phyloP scores from a whole-genome alignment of 441 rosid species.

The Adansonia grandidieri region DNA sequence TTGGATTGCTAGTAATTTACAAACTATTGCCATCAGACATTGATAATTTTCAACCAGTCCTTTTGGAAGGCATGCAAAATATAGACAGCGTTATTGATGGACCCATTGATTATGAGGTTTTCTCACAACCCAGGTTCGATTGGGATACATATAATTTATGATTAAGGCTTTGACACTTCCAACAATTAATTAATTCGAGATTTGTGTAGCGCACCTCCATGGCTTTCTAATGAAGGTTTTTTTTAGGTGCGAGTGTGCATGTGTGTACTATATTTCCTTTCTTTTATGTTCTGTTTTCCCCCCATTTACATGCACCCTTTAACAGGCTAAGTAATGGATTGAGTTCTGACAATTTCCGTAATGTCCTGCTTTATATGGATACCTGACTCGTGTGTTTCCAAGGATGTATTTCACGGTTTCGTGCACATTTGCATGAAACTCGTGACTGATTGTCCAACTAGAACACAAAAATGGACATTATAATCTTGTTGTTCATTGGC shows the following conservation, averaged over 20 bases:
- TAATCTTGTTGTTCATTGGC: too few species aligned
- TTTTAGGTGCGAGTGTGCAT: not conserved
- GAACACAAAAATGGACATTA: not conserved
- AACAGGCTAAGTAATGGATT: not conserved
- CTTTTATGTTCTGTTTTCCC: not conserved
- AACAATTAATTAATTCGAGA: conserved; percentile 23
- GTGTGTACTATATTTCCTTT: not conserved
- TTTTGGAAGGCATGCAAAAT: conserved; percentile 71
- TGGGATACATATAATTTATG: conserved; percentile 73
- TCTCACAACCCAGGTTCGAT: conserved; percentile 83
- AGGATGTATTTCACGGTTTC: not conserved
- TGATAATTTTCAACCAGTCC: conserved; percentile 63
- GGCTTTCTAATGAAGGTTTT: not conserved
- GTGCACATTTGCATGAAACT: not conserved
- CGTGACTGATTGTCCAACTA: not conserved
- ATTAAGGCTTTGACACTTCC: conserved; percentile 28
- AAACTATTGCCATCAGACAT: conserved; percentile 80
- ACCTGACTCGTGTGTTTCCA: not conserved
- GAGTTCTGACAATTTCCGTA: not conserved
- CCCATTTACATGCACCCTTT: not conserved
- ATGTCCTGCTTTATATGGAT: not conserved
- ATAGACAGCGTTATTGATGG: conserved; percentile 81
- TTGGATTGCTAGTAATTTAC: conserved; percentile 78
- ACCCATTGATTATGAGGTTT: conserved; percentile 85
- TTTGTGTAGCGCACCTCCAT: conserved; percentile 11